phyloP scores from a whole-genome alignment of 495 filamentous ascomycete genomes.

The Terfezia boudieri region DNA sequence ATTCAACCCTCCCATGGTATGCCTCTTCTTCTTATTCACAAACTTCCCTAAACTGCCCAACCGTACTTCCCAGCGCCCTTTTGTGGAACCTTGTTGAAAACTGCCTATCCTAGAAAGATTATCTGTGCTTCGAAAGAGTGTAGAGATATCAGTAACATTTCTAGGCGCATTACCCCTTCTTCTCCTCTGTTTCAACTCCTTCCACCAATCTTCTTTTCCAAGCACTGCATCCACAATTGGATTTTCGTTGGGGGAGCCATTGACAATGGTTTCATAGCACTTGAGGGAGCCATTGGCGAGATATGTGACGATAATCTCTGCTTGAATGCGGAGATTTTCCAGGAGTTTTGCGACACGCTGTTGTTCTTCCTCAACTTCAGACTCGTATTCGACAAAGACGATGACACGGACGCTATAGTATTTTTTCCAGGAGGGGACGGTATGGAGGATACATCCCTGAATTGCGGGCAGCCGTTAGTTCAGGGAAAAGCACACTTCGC shows the following conservation, averaged over 20 bases:
- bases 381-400: conserved; percentile 79
- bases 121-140: conserved; percentile 18
- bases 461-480: background rate
- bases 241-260: conserved; percentile 31
- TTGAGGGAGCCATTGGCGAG: conserved; percentile 49
- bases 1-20: conserved; percentile 41
- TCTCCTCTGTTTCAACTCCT: conserved; percentile 42
- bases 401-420: conserved; percentile 49
- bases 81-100: conserved; percentile 27
- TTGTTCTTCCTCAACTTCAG: conserved; percentile 59
- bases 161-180: conserved; percentile 20
- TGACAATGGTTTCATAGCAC: conserved; percentile 58
- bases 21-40: conserved; percentile 28
- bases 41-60: conserved; percentile 27
- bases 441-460: conserved; percentile 54
- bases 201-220: conserved; percentile 62
- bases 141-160: conserved; percentile 18
- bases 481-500: background rate
- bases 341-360: conserved; percentile 50
- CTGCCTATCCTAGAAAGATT: conserved; percentile 29
- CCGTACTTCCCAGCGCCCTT: conserved; percentile 25
- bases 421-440: conserved; percentile 64
- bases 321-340: conserved; percentile 61
- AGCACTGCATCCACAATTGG: conserved; percentile 36
- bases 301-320: conserved; percentile 60